A percentile compares a stretch with the other conserved stretches of the same genome.
phyloP scores from a whole-genome alignment of 305 asterid genomes.

The Fraxinus xanthoxyloides region DNA sequence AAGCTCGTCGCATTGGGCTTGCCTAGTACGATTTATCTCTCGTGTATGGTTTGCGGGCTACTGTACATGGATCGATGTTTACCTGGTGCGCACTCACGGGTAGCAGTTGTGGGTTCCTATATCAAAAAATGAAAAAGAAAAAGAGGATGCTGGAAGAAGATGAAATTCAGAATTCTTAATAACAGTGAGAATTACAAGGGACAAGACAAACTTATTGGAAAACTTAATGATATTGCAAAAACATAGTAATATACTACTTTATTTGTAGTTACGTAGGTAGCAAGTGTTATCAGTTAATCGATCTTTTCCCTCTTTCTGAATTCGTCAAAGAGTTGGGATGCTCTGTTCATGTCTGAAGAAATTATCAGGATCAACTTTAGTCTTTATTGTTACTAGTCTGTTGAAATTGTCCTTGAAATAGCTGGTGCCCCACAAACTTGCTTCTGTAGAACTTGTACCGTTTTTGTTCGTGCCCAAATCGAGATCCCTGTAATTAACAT shows the following conservation, averaged over 20 bases:
- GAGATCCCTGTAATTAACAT: conserved; percentile 70
- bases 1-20: too few relatives aligned
- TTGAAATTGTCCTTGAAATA: conserved; percentile 57
- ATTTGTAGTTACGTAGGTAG: background rate
- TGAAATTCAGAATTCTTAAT: background rate
- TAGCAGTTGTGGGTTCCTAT: too few relatives aligned
- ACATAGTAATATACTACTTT: background rate
- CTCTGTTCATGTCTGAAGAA: conserved; percentile 70
- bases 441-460: conserved; percentile 35
- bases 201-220: background rate
- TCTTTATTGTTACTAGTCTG: conserved; percentile 56
- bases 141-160: background rate
- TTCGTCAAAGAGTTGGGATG: conserved; percentile 49
- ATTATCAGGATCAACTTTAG: conserved; percentile 62
- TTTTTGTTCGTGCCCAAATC: conserved; percentile 54
- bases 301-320: conserved; percentile 18
- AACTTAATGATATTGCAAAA: background rate
- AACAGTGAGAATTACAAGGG: background rate
- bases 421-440: conserved; percentile 55
- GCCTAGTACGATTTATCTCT: too few relatives aligned
- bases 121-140: too few relatives aligned
- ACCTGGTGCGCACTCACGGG: too few relatives aligned
- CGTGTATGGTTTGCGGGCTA: too few relatives aligned
- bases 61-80: too few relatives aligned
- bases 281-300: conserved; percentile 28